phyloP scores from a whole-genome alignment of 176 grass and related monocot genomes.

The Triticum timopheevii region DNA sequence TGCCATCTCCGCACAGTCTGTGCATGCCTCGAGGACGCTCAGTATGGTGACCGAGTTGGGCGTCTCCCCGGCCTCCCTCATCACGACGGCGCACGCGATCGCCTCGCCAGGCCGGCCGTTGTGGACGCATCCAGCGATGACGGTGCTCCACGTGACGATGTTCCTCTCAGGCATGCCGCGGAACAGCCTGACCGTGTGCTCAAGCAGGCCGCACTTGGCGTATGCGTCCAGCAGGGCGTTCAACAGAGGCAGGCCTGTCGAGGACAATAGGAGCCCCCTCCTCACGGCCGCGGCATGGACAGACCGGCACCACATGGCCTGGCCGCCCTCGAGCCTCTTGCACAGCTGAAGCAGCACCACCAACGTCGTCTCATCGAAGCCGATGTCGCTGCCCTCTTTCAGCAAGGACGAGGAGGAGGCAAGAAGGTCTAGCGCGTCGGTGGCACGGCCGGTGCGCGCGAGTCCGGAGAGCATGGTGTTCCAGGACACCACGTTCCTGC shows the following conservation, averaged over 20 bases:
- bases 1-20: constrained; percentile 24
- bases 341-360: constrained; percentile 45
- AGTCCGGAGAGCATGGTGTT: constrained; percentile 58
- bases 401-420: constrained; percentile 7
- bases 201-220: constrained; percentile 45
- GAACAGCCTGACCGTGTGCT: constrained; percentile 32
- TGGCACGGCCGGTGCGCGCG: constrained; percentile 1
- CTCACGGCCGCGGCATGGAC: constrained; percentile 42
- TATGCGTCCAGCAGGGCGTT: constrained; percentile 60
- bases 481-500: constrained; percentile 55
- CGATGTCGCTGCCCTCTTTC: neutral
- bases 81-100: constrained; percentile 23
- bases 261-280: constrained; percentile 2
- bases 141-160: constrained; percentile 57
- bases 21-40: constrained; percentile 50
- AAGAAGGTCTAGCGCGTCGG: constrained; percentile 23
- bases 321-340: constrained; percentile 40
- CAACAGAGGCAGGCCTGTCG: constrained; percentile 26
- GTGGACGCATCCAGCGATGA: constrained; percentile 31
- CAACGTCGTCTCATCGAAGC: constrained; percentile 36
- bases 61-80: constrained; percentile 21
- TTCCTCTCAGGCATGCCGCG: constrained; percentile 27
- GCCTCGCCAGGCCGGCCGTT: constrained; percentile 29
- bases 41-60: constrained; percentile 53
- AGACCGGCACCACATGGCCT: constrained; percentile 41